Evolutionary conservation across 352 stramenopile genomes (phyloP), one percentile per base, ranked within the genome.

Genomic region (Phytophthora foliorum): DNA sequence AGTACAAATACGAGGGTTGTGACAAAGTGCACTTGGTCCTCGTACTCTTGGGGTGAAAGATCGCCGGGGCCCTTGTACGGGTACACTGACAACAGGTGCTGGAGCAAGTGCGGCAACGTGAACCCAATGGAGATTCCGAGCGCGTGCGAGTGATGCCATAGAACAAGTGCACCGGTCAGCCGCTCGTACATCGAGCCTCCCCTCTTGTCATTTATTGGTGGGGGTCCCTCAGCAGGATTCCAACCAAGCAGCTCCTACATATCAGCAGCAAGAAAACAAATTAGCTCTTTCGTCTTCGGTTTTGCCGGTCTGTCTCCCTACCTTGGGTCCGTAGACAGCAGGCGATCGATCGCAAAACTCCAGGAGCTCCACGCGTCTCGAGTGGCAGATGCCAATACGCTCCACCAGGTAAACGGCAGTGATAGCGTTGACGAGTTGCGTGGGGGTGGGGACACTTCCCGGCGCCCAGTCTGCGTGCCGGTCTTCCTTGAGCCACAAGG

Each of bases 1-100:
- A 97, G 70, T 19, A 96, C 91, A 65, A 97, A 81, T 4, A 98
- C 84, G 7, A 97, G 63, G 2, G 89, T 93, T n/a, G 88, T 88
- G 19, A 97, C 80, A 34, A 96, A 80, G 51, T 92, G 86, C 29
- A 92, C 78, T 74, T 98, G 88, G 38, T 93, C 81, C 19, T 84
- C 72, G 57, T 97, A 98, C 6, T 88, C 78, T 25, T 76, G 68
- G 21, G 76, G 70, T 0, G 82, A 84, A 22, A 97, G 67, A 56
- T 95, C 86, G 16, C 54, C 49, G 0, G 85, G 84, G 8, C 80
- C 75, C 69, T 94, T 93, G 75, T 95, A 97, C 25, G 92, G 92
- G 54, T 97, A 96, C 19, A 97, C 78, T 2, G 60, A 63, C 21
- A 85, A 67, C 21, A 97, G 63, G 46, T 91, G 82, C 62, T 93